phyloP scores from a whole-genome alignment of 179 eudicot species.

The Silene coronaria region DNA sequence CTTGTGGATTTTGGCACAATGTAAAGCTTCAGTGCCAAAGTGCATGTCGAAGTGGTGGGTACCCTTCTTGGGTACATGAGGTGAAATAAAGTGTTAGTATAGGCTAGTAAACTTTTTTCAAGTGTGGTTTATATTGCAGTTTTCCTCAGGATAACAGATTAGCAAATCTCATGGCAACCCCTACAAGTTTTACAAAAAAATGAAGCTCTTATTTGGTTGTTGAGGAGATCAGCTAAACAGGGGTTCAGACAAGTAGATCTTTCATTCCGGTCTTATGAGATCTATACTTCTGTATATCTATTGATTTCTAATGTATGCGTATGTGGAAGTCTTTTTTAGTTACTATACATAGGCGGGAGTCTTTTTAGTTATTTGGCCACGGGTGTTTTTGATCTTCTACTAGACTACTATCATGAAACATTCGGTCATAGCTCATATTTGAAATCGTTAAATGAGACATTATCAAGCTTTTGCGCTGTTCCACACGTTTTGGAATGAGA shows the following conservation, averaged over 20 bases:
- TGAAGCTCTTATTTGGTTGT: background rate
- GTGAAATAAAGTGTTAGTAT: background rate
- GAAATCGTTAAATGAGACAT: background rate
- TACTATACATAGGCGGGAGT: background rate
- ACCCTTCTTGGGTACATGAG: background rate
- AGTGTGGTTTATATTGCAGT: background rate
- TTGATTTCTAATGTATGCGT: background rate
- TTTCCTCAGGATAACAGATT: background rate
- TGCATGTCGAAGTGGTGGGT: background rate
- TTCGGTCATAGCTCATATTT: background rate
- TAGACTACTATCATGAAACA: background rate
- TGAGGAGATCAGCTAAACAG: background rate
- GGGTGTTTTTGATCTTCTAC: background rate
- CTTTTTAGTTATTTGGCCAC: background rate
- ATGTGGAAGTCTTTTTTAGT: too few species aligned
- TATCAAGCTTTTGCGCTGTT: background rate
- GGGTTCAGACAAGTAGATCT: background rate
- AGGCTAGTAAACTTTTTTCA: background rate
- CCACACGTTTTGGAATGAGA: background rate
- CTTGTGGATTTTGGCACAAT: background rate
- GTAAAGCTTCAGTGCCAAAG: background rate
- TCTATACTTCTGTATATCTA: background rate
- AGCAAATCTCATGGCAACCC: background rate
- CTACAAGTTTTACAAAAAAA: background rate
- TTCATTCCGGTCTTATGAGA: background rate